A percentile compares a stretch with the other conserved stretches of the same genome.
These are phyloP conservation scores for Plasmodium coatneyi DNA, from an alignment of 169 alveolate species.

Conservation along the genomic window DNA sequence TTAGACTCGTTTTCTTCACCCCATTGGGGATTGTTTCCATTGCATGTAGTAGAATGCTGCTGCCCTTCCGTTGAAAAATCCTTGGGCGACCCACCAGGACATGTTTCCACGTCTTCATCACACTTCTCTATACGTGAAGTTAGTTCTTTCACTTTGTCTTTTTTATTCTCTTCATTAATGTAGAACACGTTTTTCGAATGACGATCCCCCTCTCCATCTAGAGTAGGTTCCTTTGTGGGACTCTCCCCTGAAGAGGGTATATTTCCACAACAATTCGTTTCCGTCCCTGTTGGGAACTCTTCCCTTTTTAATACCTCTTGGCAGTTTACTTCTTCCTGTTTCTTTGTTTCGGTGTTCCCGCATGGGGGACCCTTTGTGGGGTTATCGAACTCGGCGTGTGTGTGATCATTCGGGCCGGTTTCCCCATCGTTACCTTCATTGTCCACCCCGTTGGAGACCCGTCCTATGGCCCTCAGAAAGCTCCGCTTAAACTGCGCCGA, in stretches of 20 bases:
- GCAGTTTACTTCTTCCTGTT: not conserved
- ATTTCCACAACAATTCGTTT: not conserved
- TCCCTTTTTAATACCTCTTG: not conserved
- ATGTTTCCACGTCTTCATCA: not conserved
- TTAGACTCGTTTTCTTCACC: not conserved
- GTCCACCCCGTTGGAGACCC: not conserved
- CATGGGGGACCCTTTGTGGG: not conserved
- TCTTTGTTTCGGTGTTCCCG: not conserved
- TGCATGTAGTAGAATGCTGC: not conserved
- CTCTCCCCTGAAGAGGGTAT: not conserved
- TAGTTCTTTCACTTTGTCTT: not conserved
- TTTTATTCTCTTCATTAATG: slow-evolving; percentile 22
- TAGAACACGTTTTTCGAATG: not conserved
- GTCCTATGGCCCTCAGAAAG: slow-evolving; percentile 5
- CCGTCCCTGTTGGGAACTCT: not conserved
- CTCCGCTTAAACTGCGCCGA: slow-evolving; percentile 7
- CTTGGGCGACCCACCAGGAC: not conserved
- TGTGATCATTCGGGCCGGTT: not conserved
- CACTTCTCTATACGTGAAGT: not conserved
- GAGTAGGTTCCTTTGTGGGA: not conserved
- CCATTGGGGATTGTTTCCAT: not conserved
- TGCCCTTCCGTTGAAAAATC: not conserved
- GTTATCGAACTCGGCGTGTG: not conserved
- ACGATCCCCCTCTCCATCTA: not conserved
- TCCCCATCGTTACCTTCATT: not conserved